These are phyloP conservation scores for Thraustochytrium sp. DNA, from an alignment of 352 stramenopile genomes.

Conservation along the genomic window DNA sequence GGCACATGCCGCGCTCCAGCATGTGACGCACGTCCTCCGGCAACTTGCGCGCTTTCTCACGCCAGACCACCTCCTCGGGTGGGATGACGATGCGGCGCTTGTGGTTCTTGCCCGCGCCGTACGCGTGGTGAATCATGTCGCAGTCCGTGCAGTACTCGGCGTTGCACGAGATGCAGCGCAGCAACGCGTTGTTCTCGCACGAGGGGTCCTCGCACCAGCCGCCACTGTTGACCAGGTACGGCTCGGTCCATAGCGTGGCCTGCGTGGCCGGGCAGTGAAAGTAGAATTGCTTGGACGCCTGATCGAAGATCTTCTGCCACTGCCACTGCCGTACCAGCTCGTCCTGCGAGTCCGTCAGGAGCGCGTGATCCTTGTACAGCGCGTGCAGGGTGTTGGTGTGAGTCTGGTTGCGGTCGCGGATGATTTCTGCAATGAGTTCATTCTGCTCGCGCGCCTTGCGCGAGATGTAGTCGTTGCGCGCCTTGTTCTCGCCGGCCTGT, in stretches of 20 bases:
- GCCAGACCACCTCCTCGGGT: slow-evolving; percentile 12
- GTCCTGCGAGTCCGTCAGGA: neutral
- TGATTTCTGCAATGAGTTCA: neutral
- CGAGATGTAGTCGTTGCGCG: slow-evolving; percentile 36
- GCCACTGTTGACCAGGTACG: neutral
- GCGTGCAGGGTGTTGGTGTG: neutral
- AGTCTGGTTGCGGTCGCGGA: neutral
- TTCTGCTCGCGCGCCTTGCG: slow-evolving; percentile 14
- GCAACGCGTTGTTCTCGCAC: neutral
- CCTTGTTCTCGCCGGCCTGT: neutral
- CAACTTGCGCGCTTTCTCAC: neutral
- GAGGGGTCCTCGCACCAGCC: slow-evolving; percentile 21
- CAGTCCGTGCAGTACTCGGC: slow-evolving; percentile 32
- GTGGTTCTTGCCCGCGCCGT: slow-evolving; percentile 17
- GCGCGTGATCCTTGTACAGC: neutral
- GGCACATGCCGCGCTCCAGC: neutral
- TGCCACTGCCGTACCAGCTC: slow-evolving; percentile 10
- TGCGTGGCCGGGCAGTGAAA: slow-evolving; percentile 34
- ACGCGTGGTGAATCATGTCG: slow-evolving; percentile 12
- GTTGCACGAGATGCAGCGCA: slow-evolving; percentile 27
- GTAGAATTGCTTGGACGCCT: slow-evolving; percentile 1
- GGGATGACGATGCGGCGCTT: neutral
- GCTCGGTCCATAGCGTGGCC: slow-evolving; percentile 28
- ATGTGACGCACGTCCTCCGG: neutral
- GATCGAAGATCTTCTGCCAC: slow-evolving; percentile 30